phyloP scores from a whole-genome alignment of 139 green algal species.

The Asterochloris sp. region DNA sequence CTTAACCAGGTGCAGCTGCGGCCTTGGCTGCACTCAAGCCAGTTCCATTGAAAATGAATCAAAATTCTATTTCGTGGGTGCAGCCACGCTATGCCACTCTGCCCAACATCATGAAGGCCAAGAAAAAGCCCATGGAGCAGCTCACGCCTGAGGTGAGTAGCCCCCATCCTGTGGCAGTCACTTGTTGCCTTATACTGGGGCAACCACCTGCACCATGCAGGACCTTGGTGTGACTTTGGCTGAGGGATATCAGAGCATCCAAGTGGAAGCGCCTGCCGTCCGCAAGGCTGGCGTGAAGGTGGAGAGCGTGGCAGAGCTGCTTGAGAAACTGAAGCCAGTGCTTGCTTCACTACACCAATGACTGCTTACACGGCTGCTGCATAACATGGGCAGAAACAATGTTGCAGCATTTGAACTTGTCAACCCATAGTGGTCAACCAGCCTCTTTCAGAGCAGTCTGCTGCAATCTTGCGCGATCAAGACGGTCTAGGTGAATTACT shows the following conservation, averaged over 20 bases:
- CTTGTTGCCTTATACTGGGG: neutral
- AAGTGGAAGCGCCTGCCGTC: conserved; percentile 62
- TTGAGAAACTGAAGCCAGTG: conserved; percentile 58
- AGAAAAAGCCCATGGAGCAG: conserved; percentile 81
- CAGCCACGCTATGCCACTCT: conserved; percentile 88
- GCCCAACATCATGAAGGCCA: conserved; percentile 92
- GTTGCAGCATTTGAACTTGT: no score
- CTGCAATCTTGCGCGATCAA: no score
- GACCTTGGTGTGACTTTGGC: conserved; percentile 50
- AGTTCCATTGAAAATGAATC: no score
- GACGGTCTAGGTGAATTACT: no score
- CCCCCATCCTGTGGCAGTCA: neutral
- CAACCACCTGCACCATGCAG: conserved; percentile 8
- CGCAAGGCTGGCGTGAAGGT: conserved; percentile 59
- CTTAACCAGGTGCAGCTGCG: conserved; percentile 63
- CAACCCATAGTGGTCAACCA: no score
- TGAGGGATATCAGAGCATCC: conserved; percentile 41
- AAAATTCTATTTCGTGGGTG: no score
- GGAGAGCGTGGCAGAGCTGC: conserved; percentile 64
- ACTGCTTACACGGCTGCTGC: no score
- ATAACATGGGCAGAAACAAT: no score
- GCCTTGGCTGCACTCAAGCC: no score
- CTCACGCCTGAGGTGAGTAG: conserved; percentile 29
- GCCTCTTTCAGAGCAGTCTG: no score
- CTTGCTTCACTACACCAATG: no score